A percentile compares a stretch with the other conserved stretches of the same genome.
Conservation (phyloP, 2,329 filamentous ascomycete species). For the Claviceps paspali region DNA sequence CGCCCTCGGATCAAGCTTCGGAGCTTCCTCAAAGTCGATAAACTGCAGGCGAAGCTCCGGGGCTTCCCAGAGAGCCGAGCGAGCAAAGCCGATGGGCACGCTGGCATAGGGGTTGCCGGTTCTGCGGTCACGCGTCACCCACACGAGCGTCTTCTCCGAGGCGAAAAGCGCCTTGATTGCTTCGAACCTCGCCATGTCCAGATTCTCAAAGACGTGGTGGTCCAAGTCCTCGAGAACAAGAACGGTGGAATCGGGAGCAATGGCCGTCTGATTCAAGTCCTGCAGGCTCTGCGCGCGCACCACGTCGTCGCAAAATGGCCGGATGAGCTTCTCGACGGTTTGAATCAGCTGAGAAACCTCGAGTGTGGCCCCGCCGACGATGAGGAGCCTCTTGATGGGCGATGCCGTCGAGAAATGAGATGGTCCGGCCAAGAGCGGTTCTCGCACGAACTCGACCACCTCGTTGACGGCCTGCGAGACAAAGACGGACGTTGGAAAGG, state of each 20-base stretch:
- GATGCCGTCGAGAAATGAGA: not conserved
- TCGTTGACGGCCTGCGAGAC: slow-evolving; percentile 3
- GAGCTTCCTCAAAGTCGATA: not conserved
- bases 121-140: not conserved
- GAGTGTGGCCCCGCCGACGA: not conserved
- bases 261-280: not conserved
- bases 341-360: not conserved
- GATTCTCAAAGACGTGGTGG: not conserved
- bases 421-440: not conserved
- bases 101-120: not conserved
- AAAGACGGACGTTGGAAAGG: not conserved
- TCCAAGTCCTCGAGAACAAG: not conserved
- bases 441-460: not conserved
- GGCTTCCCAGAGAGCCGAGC: not conserved
- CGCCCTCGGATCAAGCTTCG: not conserved
- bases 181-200: not conserved
- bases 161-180: not conserved
- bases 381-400: not conserved
- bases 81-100: slow-evolving; percentile 1
- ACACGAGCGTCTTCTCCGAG: not conserved
- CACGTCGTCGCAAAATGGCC: not conserved
- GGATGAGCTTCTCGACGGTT: not conserved
- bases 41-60: slow-evolving; percentile 4
- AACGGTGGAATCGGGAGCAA: not conserved
- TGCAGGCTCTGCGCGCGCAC: not conserved